Conservation (phyloP, 2,329 filamentous ascomycete genomes). For the Aspergillus brasiliensis region DNA sequence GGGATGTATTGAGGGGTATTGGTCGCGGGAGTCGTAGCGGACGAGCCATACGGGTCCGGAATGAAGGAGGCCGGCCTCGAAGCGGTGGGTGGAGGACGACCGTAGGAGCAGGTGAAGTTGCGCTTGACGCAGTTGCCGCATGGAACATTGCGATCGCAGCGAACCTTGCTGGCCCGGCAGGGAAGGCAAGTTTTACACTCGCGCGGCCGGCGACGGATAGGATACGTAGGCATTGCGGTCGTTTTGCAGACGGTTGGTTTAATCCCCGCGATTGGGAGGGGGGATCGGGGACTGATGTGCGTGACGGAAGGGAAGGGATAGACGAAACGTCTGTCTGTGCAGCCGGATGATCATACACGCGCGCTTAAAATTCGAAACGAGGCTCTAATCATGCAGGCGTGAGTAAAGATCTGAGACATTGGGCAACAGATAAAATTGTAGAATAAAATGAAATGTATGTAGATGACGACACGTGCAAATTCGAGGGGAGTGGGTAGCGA, state of each 20-base stretch:
- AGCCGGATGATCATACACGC: not conserved
- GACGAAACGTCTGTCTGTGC: slow-evolving; percentile 1
- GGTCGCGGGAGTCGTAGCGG: slow-evolving; percentile 20
- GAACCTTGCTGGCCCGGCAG: slow-evolving; percentile 55
- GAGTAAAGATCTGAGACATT: not conserved
- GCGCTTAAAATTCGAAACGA: not conserved
- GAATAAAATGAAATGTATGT: not conserved
- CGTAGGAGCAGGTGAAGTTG: slow-evolving; percentile 43
- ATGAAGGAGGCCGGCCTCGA: slow-evolving; percentile 15
- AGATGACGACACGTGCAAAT: not conserved
- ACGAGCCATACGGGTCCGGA: slow-evolving; percentile 14
- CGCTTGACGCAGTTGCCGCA: slow-evolving; percentile 46
- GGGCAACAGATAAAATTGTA: not conserved
- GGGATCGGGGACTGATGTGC: slow-evolving; percentile 6
- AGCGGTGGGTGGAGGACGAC: slow-evolving; percentile 27
- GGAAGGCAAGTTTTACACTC: slow-evolving; percentile 52
- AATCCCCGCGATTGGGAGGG: slow-evolving; percentile 12
- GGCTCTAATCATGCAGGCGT: not conserved
- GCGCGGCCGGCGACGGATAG: slow-evolving; percentile 39
- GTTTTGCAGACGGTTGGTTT: slow-evolving; percentile 7
- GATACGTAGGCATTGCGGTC: slow-evolving; percentile 35
- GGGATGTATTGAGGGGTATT: slow-evolving; percentile 17
- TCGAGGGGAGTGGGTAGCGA: slow-evolving; percentile 1
- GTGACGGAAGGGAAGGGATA: not conserved
- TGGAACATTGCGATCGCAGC: slow-evolving; percentile 46